Evolutionary conservation across 2,329 filamentous ascomycete species (phyloP).

Genomic region (Aspergillus fijiensis): DNA sequence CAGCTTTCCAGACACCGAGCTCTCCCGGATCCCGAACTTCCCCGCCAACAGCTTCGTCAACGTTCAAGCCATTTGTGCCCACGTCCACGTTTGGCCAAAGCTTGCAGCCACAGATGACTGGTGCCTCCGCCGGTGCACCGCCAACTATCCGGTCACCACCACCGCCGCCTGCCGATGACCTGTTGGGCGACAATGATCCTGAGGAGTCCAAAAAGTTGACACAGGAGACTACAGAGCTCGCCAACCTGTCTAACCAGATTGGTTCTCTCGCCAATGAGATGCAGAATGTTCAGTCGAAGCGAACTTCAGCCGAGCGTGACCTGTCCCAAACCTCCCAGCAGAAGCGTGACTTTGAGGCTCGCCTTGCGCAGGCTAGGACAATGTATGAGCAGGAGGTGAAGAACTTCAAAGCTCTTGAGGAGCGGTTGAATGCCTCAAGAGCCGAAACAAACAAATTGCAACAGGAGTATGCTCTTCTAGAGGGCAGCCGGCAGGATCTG

Average conservation of each 20-base stretch:
- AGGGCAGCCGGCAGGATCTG: slow-evolving; percentile 77
- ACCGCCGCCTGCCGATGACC: slow-evolving; percentile 69
- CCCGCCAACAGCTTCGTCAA: slow-evolving; percentile 44
- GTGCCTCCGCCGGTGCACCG: slow-evolving; percentile 50
- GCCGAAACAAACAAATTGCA: slow-evolving; percentile 82
- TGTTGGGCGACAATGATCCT: slow-evolving; percentile 86
- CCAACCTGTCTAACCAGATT: slow-evolving; percentile 94
- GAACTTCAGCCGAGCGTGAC: slow-evolving; percentile 74
- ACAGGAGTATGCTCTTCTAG: slow-evolving; percentile 77
- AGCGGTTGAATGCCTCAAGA: slow-evolving; percentile 72
- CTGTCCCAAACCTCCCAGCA: slow-evolving; percentile 77
- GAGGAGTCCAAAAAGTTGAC: slow-evolving; percentile 86
- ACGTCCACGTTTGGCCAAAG: slow-evolving; percentile 89
- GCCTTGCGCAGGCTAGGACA: slow-evolving; percentile 78
- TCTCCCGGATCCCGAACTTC: slow-evolving; percentile 45
- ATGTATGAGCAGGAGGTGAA: slow-evolving; percentile 94
- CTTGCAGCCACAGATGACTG: slow-evolving; percentile 73
- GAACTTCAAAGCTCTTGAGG: slow-evolving; percentile 79
- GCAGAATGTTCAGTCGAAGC: slow-evolving; percentile 85
- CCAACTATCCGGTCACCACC: slow-evolving; percentile 41
- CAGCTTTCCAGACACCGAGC: slow-evolving; percentile 56
- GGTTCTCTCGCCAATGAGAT: slow-evolving; percentile 88
- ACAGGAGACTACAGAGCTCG: slow-evolving; percentile 85
- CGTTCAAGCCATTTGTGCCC: slow-evolving; percentile 88
- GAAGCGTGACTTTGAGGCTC: slow-evolving; percentile 89